phyloP scores from a whole-genome alignment of 257 asterid genomes.

The Gentiana straminea region DNA sequence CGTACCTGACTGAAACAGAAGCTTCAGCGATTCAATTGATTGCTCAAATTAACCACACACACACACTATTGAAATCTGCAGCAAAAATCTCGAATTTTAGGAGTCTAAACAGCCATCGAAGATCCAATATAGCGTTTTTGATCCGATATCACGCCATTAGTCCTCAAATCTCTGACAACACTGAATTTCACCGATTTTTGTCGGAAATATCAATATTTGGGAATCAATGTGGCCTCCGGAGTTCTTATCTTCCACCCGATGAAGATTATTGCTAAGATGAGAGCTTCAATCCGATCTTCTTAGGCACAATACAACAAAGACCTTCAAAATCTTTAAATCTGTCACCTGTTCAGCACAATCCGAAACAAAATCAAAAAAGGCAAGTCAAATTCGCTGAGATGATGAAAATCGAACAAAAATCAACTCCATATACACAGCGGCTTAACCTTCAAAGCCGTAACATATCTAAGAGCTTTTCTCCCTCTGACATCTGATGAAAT shows the following conservation, averaged over 20 bases:
- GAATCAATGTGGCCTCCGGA: slow-evolving; percentile 3
- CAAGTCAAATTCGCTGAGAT: not conserved
- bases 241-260: not conserved
- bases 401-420: not conserved
- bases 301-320: not conserved
- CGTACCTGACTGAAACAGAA: too few relatives aligned
- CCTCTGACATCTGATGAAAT: slow-evolving; percentile 1
- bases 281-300: slow-evolving; percentile 3
- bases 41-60: not conserved
- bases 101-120: not conserved
- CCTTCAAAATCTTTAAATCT: slow-evolving; percentile 1
- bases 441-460: not conserved
- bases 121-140: not conserved
- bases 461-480: not conserved
- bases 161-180: slow-evolving; percentile 1
- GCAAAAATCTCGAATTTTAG: not conserved
- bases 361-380: not conserved
- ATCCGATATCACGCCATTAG: not conserved
- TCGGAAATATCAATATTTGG: not conserved
- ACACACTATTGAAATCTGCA: slow-evolving; percentile 3
- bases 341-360: not conserved
- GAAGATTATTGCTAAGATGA: not conserved
- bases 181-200: not conserved
- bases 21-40: too few relatives aligned
- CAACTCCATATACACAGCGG: not conserved